Base-by-base conservation (phyloP, 331 rosid genomes). In the Ulmus americana region DNA sequence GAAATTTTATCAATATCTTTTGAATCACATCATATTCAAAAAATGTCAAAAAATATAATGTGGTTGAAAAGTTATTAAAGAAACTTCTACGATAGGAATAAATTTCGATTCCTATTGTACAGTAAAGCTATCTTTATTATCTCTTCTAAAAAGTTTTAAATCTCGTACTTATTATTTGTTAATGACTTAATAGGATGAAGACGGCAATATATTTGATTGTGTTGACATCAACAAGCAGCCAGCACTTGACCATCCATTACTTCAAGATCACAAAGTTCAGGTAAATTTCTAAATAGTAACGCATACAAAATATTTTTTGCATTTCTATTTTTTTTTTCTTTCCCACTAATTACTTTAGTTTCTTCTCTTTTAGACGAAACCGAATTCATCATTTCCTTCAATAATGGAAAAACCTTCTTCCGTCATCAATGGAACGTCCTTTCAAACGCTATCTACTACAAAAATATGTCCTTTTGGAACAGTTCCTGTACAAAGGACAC, bases 201-300 rank as follows among this genome's bases (percentile, higher is more conserved):
- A 71, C 2, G 64, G 70, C n/a, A 47, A 63, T 8, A 45, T 54
- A 45, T 50, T 61, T 14, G 69, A 56, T 15, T 68, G 72, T 18
- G 55, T 68, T 13, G 64, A 58, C 70, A 71, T 55, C 69, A 71
- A 58, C 13, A 63, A 71, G 42, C 70, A 71, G 61, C 76, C 76
- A 1, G 58, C 76, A 1, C 59, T 71, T n/a, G 64, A 71, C 44
- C 76, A 63, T 20, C 76, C 70, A 1, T 55, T 11, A 5, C 53
- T 71, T 0, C 63, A 46, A 63, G n/a, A 45, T 71, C 65, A 71
- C 65, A 63, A 40, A 55, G 12, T 71, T 16, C 70, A 55, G 65
- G 70, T 60, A 14, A 11, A 45, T 46, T 0, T 55, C 35, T 0
- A 39, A 35, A 4, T 7, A 1, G 39, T 28, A 28, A 28, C 35